These are phyloP conservation scores for Talaromyces thailandensis DNA, from an alignment of 495 filamentous ascomycete genomes.

Conservation along the genomic window DNA sequence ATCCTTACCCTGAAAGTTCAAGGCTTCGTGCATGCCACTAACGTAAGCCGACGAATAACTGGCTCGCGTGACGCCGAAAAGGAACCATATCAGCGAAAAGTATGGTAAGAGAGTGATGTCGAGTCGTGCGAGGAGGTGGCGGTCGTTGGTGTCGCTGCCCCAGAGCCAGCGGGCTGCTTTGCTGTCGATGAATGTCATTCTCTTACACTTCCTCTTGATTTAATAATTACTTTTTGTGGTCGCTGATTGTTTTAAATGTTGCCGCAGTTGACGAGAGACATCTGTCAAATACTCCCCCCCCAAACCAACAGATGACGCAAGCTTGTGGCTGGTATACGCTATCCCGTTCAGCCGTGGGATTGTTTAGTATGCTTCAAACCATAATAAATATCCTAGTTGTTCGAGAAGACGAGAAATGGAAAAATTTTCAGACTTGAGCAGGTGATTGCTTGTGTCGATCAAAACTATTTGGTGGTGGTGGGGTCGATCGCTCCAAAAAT, in stretches of 20 bases:
- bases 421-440: background rate
- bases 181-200: slow-evolving; percentile 9
- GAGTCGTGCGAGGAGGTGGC: slow-evolving; percentile 20
- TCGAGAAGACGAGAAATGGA: background rate
- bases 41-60: slow-evolving; percentile 32
- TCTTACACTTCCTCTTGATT: background rate
- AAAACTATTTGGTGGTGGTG: background rate
- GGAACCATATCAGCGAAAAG: slow-evolving; percentile 28
- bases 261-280: background rate
- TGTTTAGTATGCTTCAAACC: background rate
- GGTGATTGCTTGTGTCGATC: background rate
- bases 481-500: background rate
- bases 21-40: slow-evolving; percentile 27
- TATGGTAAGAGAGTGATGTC: slow-evolving; percentile 25
- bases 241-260: background rate
- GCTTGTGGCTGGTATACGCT: background rate
- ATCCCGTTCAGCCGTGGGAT: background rate
- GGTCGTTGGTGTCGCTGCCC: slow-evolving; percentile 19
- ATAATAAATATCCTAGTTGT: background rate
- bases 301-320: background rate
- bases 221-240: background rate
- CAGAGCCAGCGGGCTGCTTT: slow-evolving; percentile 20
- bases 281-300: background rate
- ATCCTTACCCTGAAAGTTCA: slow-evolving; percentile 25
- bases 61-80: slow-evolving; percentile 26